Conservation (phyloP, 805 yeast genomes). For the Kazachstania africana region DNA sequence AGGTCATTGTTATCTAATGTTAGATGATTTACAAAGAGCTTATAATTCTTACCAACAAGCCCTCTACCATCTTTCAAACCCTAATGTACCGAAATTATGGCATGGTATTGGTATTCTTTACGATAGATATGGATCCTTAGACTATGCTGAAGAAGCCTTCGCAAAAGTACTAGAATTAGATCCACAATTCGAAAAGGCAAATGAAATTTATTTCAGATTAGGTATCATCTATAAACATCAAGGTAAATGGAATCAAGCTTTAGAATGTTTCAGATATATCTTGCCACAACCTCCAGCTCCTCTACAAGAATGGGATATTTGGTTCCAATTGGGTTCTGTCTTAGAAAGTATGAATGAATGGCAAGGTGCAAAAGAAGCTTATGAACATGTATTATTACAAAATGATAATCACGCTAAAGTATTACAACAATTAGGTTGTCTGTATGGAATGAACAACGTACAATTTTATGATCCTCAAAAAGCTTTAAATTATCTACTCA, state of each 20-base stretch:
- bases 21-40: constrained; percentile 91
- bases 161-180: constrained; percentile 92
- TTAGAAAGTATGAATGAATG: constrained; percentile 89
- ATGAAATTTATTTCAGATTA: constrained; percentile 89
- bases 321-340: constrained; percentile 97
- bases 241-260: constrained; percentile 70
- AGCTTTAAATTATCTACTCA: constrained; percentile 71
- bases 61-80: constrained; percentile 76
- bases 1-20: constrained; percentile 94
- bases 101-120: constrained; percentile 96
- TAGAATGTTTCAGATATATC: constrained; percentile 92
- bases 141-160: constrained; percentile 97
- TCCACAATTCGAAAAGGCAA: constrained; percentile 90
- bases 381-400: constrained; percentile 79
- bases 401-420: constrained; percentile 95
- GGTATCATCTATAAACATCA: constrained; percentile 97
- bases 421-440: constrained; percentile 88
- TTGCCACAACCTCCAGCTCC: constrained; percentile 89
- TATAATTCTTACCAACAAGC: constrained; percentile 97
- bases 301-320: constrained; percentile 88
- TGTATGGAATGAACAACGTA: constrained; percentile 55
- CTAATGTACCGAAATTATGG: constrained; percentile 95
- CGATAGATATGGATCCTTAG: constrained; percentile 91
- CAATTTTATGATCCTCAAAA: constrained; percentile 69
- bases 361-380: constrained; percentile 87